Evolutionary conservation across 106 monocot genomes (phyloP).

Genomic region (Narthecium ossifragum): DNA sequence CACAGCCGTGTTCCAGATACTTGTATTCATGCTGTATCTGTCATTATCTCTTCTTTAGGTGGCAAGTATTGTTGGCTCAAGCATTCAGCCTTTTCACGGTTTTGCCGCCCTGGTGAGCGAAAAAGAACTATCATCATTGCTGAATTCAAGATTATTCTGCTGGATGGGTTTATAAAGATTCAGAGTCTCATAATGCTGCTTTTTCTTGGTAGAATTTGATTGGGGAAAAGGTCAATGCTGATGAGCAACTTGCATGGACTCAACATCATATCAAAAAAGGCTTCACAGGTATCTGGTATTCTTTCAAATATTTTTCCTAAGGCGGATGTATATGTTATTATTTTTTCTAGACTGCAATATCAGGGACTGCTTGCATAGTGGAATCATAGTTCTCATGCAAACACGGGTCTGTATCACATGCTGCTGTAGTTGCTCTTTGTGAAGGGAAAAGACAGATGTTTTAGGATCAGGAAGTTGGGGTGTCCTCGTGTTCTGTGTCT

Average conservation of each 20-base stretch:
- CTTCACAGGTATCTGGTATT: conserved; percentile 34
- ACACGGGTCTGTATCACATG: too few relatives aligned
- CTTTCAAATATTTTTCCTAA: too few relatives aligned
- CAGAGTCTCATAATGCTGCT: not conserved
- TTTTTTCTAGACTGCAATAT: too few relatives aligned
- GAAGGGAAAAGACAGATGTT: too few relatives aligned
- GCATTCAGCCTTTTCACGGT: conserved; percentile 57
- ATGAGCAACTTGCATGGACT: conserved; percentile 38
- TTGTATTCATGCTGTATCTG: too few relatives aligned
- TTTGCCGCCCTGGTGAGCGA: conserved; percentile 31
- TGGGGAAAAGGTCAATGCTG: conserved; percentile 34
- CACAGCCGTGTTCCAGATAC: too few relatives aligned
- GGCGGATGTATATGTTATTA: too few relatives aligned
- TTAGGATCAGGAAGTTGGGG: too few relatives aligned
- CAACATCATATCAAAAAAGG: conserved; percentile 31
- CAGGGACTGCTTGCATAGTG: too few relatives aligned
- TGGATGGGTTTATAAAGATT: not conserved
- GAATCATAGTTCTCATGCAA: too few relatives aligned
- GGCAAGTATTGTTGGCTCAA: conserved; percentile 52
- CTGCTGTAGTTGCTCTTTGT: too few relatives aligned
- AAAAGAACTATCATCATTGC: not conserved
- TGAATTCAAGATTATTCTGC: not conserved
- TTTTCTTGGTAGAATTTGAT: conserved; percentile 27
- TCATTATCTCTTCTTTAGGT: conserved; percentile 38
- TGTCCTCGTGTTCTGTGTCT: too few relatives aligned